Percentiles rank a stretch among this genome's conserved stretches.
Conservation (phyloP, 305 asterid genomes). For the Fraxinus sp. region DNA sequence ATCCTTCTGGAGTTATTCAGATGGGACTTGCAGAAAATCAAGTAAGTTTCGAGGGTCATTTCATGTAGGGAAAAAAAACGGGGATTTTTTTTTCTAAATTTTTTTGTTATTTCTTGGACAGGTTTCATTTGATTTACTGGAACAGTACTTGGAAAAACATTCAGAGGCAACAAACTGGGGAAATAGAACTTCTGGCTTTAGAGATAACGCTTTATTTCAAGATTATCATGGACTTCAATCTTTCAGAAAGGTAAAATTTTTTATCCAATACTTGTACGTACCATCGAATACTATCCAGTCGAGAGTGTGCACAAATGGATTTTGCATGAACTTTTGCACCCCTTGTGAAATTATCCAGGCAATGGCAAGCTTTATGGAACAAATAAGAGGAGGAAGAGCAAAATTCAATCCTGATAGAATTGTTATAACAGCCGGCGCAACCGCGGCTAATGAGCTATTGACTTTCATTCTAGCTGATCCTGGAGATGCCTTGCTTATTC, state of each 20-base stretch:
- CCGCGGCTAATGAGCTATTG: constrained; percentile 15
- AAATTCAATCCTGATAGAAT: constrained; percentile 19
- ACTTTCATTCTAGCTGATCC: constrained; percentile 17
- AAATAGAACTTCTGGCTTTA: constrained; percentile 44
- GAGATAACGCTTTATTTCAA: constrained; percentile 82
- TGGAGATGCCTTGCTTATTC: constrained; percentile 20
- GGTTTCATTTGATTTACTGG: constrained; percentile 88
- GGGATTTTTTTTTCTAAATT: neutral
- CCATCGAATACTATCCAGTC: neutral
- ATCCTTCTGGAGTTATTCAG: constrained; percentile 79
- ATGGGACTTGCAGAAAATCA: constrained; percentile 94
- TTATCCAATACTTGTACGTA: neutral
- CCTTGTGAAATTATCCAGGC: constrained; percentile 5
- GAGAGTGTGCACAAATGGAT: neutral
- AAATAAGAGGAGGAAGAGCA: constrained; percentile 16
- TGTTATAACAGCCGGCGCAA: constrained; percentile 21
- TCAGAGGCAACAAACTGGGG: constrained; percentile 33
- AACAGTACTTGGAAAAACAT: constrained; percentile 55
- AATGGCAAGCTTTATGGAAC: constrained; percentile 20
- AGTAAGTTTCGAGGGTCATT: constrained; percentile 33
- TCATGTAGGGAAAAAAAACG: neutral
- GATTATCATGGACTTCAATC: constrained; percentile 80
- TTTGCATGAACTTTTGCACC: neutral
- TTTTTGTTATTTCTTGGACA: constrained; percentile 20
- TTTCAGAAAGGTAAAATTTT: constrained; percentile 44